Conservation (phyloP, 768 basidiomycete species). For the Suillus paluster region DNA sequence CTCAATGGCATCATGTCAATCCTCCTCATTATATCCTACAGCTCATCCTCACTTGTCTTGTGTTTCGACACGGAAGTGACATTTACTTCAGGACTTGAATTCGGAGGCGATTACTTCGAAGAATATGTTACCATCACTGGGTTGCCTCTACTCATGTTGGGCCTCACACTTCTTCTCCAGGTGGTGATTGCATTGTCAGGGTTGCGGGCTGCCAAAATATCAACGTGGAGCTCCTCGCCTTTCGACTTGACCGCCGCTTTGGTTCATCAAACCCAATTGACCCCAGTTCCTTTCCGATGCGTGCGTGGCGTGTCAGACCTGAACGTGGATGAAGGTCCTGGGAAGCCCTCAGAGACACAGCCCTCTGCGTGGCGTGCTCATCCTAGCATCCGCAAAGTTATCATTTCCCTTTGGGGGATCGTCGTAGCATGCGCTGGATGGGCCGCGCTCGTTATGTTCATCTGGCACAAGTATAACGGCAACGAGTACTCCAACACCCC, state of each 20-base stretch:
- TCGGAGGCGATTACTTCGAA: too few relatives aligned
- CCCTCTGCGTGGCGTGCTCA: conserved; percentile 35
- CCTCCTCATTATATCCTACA: conserved; percentile 34
- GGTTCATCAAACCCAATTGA: conserved; percentile 28
- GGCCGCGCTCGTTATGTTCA: conserved; percentile 19
- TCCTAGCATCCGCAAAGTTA: conserved; percentile 24
- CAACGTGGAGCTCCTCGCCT: conserved; percentile 39
- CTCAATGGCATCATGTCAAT: conserved; percentile 29
- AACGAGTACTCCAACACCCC: background rate
- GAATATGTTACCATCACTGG: conserved; percentile 17
- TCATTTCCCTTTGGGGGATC: conserved; percentile 28
- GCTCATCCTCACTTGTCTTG: conserved; percentile 29
- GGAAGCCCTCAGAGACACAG: conserved; percentile 19
- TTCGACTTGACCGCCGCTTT: conserved; percentile 36
- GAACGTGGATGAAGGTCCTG: conserved; percentile 13
- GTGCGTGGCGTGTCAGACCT: conserved; percentile 28
- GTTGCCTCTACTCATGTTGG: conserved; percentile 33
- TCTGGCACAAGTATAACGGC: conserved; percentile 9
- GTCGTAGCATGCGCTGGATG: conserved; percentile 23
- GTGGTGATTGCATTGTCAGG: conserved; percentile 28
- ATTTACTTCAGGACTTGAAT: too few relatives aligned
- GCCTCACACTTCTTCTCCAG: conserved; percentile 27
- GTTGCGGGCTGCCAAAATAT: conserved; percentile 23
- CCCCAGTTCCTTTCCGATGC: conserved; percentile 23
- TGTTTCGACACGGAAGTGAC: conserved; percentile 15